Evolutionary conservation across 2,329 filamentous ascomycete genomes (phyloP).

Genomic region (Talaromyces sp.): DNA sequence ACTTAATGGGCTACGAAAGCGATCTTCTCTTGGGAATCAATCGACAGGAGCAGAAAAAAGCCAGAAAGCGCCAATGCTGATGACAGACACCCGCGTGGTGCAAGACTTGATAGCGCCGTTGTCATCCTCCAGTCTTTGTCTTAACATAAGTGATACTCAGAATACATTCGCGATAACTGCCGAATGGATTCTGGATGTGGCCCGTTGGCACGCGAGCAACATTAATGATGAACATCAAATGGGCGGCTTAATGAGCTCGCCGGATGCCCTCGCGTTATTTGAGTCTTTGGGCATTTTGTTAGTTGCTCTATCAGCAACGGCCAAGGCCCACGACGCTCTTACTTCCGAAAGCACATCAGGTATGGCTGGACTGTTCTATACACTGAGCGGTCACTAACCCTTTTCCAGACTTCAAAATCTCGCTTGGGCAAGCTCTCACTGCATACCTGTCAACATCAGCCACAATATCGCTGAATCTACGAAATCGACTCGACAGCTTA

Average conservation of each 20-base stretch:
- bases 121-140: slow-evolving; percentile 33
- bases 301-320: slow-evolving; percentile 36
- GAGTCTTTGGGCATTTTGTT: slow-evolving; percentile 43
- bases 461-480: slow-evolving; percentile 37
- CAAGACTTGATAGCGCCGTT: slow-evolving; percentile 41
- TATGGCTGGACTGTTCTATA: slow-evolving; percentile 19
- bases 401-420: slow-evolving; percentile 33
- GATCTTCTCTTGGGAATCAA: slow-evolving; percentile 34
- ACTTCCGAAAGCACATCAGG: slow-evolving; percentile 34
- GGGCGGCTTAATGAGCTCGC: slow-evolving; percentile 32
- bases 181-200: slow-evolving; percentile 39
- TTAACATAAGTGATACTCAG: slow-evolving; percentile 29
- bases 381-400: slow-evolving; percentile 11
- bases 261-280: slow-evolving; percentile 40
- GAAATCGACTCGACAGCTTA: slow-evolving; percentile 37
- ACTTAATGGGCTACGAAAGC: slow-evolving; percentile 31
- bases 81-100: slow-evolving; percentile 42
- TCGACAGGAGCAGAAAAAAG: slow-evolving; percentile 10
- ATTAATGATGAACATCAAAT: slow-evolving; percentile 27
- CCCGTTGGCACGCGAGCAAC: slow-evolving; percentile 32
- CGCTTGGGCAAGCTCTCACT: slow-evolving; percentile 38
- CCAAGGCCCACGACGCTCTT: slow-evolving; percentile 35
- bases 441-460: slow-evolving; percentile 40
- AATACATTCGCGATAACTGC: slow-evolving; percentile 32
- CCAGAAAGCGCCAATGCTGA: slow-evolving; percentile 30